These are phyloP conservation scores for Umbelopsis isabellina DNA, from an alignment of 192 early-diverging fungal genomes.

Conservation along the genomic window DNA sequence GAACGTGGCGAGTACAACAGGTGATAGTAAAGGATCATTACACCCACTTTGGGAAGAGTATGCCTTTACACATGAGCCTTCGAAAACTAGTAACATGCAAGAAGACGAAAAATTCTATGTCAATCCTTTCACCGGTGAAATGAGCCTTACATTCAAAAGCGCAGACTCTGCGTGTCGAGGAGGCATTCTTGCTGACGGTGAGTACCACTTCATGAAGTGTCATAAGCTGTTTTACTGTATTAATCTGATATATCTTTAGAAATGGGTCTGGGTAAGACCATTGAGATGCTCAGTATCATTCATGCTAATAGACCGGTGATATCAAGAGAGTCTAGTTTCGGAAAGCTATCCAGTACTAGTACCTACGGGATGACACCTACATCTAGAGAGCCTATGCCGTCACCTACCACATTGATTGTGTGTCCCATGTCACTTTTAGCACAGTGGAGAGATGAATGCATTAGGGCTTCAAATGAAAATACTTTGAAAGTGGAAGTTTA, in stretches of 20 bases:
- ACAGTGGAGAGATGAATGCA: constrained; percentile 57
- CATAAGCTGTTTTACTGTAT: neutral
- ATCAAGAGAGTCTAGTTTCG: constrained; percentile 23
- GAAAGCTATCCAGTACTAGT: constrained; percentile 22
- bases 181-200: constrained; percentile 61
- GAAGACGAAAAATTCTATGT: constrained; percentile 44
- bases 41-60: constrained; percentile 63
- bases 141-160: constrained; percentile 50
- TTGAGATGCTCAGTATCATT: constrained; percentile 59
- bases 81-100: constrained; percentile 6
- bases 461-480: constrained; percentile 41
- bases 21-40: constrained; percentile 37
- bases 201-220: neutral
- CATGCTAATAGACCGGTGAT: constrained; percentile 43
- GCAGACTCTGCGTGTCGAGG: constrained; percentile 49
- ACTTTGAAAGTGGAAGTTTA: constrained; percentile 50
- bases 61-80: constrained; percentile 42
- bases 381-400: constrained; percentile 11
- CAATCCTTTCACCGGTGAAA: constrained; percentile 49
- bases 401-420: constrained; percentile 54
- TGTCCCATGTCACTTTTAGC: constrained; percentile 59
- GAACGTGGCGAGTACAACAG: neutral
- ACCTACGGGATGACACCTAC: constrained; percentile 19
- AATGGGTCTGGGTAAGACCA: constrained; percentile 66
- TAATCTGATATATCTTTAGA: constrained; percentile 16